Evolutionary conservation across 2,329 filamentous ascomycete genomes (phyloP), one percentile per base, ranked within the genome.

Genomic region (Nothophaeocryptopus gaeumannii): DNA sequence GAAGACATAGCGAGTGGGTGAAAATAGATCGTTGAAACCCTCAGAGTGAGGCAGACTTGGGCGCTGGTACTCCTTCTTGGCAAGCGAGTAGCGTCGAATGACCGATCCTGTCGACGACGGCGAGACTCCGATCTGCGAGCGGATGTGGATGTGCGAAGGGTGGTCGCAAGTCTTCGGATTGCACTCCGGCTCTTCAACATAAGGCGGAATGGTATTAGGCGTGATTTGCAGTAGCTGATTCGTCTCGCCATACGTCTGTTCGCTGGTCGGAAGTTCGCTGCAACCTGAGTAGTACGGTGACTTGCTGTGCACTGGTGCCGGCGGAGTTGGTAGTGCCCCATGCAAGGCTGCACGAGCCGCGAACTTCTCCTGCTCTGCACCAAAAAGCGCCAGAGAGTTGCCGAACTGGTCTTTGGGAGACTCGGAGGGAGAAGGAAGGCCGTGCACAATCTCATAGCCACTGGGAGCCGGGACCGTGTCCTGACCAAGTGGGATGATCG

Each of bases 221-320:
- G 58, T 62, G 37, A 63, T 56, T 10, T 54, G 47, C 11, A 67
- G 59, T 9, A 67, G 56, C 32, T 62, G 53, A 29, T 58, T 56
- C 4, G 64, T 67, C 10, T 61, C 55, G 9, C 63, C 63, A 39
- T 67, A 67, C 4, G 63, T 66, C 42, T 59, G 62, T 5, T 66
- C 61, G 40, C 51, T 65, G 12, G 59, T 61, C 4, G 60, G 63
- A 7, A 64, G 38, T n/a, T 65, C 63, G 12, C 53, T 58, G 38
- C 45, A 52, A 33, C 53, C 53, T 13, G 51, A 47, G 31, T 52
- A 46, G 39, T 38, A 50, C 14, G 39, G 20, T 26, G 20, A 26
- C 20, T 26, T 26, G 20, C 20, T 26, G 39, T 51, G 53, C 5
- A 51, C 42, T 33, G 52, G 52, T 7, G 59, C 50, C 15, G 54